phyloP scores from a whole-genome alignment of 192 early-diverging fungal genomes.

The Linnemannia elongata region DNA sequence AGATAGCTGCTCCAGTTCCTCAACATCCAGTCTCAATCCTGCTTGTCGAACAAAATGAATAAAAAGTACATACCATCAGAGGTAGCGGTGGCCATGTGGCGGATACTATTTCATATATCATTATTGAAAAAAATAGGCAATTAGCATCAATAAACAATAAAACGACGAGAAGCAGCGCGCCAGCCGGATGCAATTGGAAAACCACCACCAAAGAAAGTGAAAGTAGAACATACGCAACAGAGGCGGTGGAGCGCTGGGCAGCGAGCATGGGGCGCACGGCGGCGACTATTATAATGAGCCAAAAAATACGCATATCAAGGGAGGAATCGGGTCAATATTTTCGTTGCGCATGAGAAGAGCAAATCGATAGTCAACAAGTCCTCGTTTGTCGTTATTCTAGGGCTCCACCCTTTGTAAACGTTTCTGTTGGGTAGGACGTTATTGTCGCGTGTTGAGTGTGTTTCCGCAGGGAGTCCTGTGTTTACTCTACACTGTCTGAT shows the following conservation, averaged over 20 bases:
- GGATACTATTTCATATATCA: constrained; percentile 24
- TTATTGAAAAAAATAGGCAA: background rate
- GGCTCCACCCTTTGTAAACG: background rate
- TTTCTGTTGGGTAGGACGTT: background rate
- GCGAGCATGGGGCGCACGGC: constrained; percentile 57
- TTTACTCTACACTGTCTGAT: background rate
- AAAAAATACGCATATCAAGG: background rate
- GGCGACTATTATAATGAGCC: constrained; percentile 35
- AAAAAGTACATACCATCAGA: constrained; percentile 30
- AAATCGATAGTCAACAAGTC: background rate
- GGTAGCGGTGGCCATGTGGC: constrained; percentile 55
- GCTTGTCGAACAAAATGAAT: background rate
- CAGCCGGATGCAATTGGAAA: background rate
- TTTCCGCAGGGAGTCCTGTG: background rate
- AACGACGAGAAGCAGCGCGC: background rate
- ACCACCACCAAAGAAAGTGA: background rate
- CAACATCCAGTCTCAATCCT: background rate
- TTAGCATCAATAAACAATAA: background rate
- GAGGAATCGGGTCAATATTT: background rate
- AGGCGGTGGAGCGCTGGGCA: constrained; percentile 58
- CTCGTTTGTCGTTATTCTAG: background rate
- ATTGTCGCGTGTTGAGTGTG: background rate
- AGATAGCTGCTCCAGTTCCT: background rate
- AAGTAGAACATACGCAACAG: constrained; percentile 45
- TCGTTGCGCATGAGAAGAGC: background rate